Conservation (phyloP, 2,329 filamentous ascomycete species). For the Penicillium decumbens region DNA sequence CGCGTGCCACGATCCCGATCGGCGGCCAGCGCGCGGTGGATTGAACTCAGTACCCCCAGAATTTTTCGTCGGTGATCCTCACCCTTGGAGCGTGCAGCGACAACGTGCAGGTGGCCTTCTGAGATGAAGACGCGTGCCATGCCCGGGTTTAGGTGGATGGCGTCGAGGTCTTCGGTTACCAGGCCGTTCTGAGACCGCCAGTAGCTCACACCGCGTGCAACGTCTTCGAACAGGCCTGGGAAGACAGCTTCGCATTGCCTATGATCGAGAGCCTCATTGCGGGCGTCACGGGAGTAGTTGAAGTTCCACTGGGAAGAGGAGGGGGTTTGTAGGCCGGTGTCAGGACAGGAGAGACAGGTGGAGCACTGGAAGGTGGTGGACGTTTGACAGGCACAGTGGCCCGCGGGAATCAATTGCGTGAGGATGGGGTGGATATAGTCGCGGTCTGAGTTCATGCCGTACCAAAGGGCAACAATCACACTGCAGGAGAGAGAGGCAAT, state of each 20-base stretch:
- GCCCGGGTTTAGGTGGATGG: slow-evolving; percentile 26
- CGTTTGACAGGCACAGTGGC: slow-evolving; percentile 38
- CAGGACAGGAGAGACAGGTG: slow-evolving; percentile 31
- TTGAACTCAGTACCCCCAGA: slow-evolving; percentile 44
- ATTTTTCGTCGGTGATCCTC: slow-evolving; percentile 39
- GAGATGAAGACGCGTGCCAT: slow-evolving; percentile 37
- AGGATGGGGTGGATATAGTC: slow-evolving; percentile 36
- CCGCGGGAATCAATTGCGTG: slow-evolving; percentile 38
- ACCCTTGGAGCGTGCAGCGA: slow-evolving; percentile 28
- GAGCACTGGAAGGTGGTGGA: slow-evolving; percentile 39
- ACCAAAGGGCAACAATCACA: slow-evolving; percentile 27
- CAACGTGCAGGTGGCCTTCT: slow-evolving; percentile 31
- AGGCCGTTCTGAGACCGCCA: slow-evolving; percentile 29
- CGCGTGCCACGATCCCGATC: slow-evolving; percentile 31
- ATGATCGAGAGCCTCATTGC: slow-evolving; percentile 27
- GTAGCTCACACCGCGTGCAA: slow-evolving; percentile 27
- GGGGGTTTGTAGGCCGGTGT: slow-evolving; percentile 11
- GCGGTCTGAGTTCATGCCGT: slow-evolving; percentile 36
- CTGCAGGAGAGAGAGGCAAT: slow-evolving; percentile 18
- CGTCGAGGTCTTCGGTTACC: slow-evolving; percentile 26
- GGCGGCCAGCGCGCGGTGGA: slow-evolving; percentile 47
- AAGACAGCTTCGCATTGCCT: slow-evolving; percentile 33
- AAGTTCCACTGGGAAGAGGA: slow-evolving; percentile 28
- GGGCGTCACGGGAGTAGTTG: slow-evolving; percentile 30
- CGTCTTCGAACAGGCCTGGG: slow-evolving; percentile 36